Evolutionary conservation across 371 early-diverging fungal genomes (phyloP).

Genomic region (Saksenaea oblongispora): DNA sequence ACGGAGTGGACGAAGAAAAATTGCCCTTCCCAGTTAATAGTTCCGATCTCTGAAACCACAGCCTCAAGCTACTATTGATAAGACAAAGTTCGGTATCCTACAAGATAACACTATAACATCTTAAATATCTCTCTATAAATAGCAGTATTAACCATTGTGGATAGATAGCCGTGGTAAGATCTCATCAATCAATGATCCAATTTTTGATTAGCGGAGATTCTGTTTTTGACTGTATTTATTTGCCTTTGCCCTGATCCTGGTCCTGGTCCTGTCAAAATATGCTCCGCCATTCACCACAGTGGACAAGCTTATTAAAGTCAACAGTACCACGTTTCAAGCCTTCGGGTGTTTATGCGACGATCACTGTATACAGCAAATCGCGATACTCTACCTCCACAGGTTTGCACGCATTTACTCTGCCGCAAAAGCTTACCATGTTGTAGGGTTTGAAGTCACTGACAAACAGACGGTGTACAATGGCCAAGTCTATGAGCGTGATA

Average conservation of each 20-base stretch:
- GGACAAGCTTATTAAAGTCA: neutral
- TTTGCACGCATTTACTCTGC: neutral
- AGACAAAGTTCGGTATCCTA: too few species aligned
- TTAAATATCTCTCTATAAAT: too few species aligned
- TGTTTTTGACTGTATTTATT: neutral
- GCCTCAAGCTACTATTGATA: too few species aligned
- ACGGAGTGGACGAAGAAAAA: too few species aligned
- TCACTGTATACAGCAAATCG: neutral
- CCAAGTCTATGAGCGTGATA: constrained; percentile 58
- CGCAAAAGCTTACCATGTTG: neutral
- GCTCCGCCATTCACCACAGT: constrained; percentile 1
- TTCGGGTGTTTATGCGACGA: neutral
- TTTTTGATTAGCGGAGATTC: too few species aligned
- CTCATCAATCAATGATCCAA: too few species aligned
- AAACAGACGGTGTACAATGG: constrained; percentile 53
- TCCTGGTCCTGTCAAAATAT: neutral
- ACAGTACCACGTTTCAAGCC: neutral
- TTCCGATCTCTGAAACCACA: too few species aligned
- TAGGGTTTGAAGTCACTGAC: constrained; percentile 21
- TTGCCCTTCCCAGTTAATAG: too few species aligned
- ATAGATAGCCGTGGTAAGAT: too few species aligned
- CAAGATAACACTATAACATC: too few species aligned
- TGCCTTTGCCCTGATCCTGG: neutral
- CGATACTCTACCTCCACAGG: neutral
- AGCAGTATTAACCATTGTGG: too few species aligned